Base-by-base conservation (phyloP, 148 eudicot species). In the Selenicereus undatus region DNA sequence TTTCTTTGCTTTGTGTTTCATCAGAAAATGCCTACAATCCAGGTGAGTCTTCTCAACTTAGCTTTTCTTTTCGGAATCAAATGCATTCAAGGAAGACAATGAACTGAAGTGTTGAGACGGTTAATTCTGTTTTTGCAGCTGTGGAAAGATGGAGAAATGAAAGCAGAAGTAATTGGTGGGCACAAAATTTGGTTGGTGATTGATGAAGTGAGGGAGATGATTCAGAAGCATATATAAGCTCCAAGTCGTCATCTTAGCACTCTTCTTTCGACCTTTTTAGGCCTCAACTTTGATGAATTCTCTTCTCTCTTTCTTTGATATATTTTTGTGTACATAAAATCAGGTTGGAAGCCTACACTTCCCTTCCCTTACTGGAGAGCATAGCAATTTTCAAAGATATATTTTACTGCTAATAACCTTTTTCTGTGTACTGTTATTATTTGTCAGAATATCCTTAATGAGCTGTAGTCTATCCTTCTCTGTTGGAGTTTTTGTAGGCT, bases 11-110 rank as follows among this genome's bases (percentile, higher is more conserved):
- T 11, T 74, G 71, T 78, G 73, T 48, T 74, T 75, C 74, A 74
- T 79, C 93, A 93, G 98, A 95, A 95, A 95, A 95, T 95, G 98
- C 98, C 98, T 0, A 95, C 97, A 43, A 90, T 95, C 74, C 98
- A 94, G 94, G 98, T 94, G 75, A 85, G 89, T 73, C 79, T 69
- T 43, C 27, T 62, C 62, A 77, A 66, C 71, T 13, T 26, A 32
- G 27, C 68, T 12, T 62, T 66, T n/a, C n/a, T 66, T 66, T 13
- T 32, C 70, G 2, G 71, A 27, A 66, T 66, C 32, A 27, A 32
- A 66, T 66, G 35, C 27, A 64, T 8, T n/a, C 12, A 64, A 24
- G 12, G 26, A 64, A n/a, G 68, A n/a, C 18, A n/a, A 8, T 9
- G 68, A n/a, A 27, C 71, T 66, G 71, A 66, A 66, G 27, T 27